Evolutionary conservation across 2,329 filamentous ascomycete genomes (phyloP).

Genomic region (Moelleriella libera): DNA sequence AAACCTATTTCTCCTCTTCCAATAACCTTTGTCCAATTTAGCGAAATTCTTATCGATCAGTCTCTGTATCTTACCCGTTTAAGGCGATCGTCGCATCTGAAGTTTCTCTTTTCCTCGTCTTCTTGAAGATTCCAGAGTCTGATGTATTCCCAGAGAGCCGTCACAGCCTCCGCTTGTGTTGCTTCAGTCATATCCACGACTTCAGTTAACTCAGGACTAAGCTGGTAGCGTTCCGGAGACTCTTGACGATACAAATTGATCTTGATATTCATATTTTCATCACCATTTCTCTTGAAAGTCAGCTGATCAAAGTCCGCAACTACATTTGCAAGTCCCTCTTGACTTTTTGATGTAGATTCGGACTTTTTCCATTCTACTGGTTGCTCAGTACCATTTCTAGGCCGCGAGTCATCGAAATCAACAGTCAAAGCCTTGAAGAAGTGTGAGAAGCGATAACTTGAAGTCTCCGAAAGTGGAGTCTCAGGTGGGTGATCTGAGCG

Average conservation of each 20-base stretch:
- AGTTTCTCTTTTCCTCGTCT: conserved; percentile 85
- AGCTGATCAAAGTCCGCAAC: conserved; percentile 78
- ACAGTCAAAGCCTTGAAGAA: conserved; percentile 74
- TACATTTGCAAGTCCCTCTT: conserved; percentile 25
- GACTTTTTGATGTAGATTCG: conserved; percentile 35
- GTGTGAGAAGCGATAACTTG: conserved; percentile 51
- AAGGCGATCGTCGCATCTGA: conserved; percentile 76
- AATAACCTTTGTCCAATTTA: conserved; percentile 42
- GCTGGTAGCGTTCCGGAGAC: conserved; percentile 66
- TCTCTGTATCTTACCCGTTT: conserved; percentile 44
- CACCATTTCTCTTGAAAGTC: conserved; percentile 79
- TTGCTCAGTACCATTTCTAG: conserved; percentile 38
- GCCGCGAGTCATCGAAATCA: conserved; percentile 53
- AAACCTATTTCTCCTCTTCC: conserved; percentile 60
- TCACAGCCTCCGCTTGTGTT: conserved; percentile 73
- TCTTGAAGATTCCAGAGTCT: conserved; percentile 75
- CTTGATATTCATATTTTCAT: conserved; percentile 84
- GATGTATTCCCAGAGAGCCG: conserved; percentile 93
- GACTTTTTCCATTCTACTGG: conserved; percentile 81
- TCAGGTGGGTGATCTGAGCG: conserved; percentile 31
- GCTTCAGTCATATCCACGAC: conserved; percentile 78
- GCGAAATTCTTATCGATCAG: neutral
- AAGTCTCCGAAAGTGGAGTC: conserved; percentile 8
- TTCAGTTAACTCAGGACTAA: conserved; percentile 68
- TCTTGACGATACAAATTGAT: conserved; percentile 80